Percentiles rank a stretch among this genome's conserved stretches.
Conservation (phyloP, 1,284 basidiomycete species). For the Tylopilus sp. region DNA sequence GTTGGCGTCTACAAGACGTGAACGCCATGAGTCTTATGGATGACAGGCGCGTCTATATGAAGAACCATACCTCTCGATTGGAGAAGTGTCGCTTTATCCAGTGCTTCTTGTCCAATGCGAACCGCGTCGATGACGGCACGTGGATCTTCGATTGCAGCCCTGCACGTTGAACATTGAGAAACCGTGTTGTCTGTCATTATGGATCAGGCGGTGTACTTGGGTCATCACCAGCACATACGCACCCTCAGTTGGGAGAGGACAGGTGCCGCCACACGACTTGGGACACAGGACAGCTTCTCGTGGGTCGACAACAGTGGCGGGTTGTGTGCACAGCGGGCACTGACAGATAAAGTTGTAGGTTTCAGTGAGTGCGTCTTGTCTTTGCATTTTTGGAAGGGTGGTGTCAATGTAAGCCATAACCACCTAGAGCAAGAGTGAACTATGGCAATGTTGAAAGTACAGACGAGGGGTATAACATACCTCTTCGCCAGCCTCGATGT, state of each 20-base stretch:
- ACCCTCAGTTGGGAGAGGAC: conserved; percentile 57
- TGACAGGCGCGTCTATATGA: neutral
- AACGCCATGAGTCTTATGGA: neutral
- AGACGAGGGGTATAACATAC: conserved; percentile 36
- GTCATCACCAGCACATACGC: conserved; percentile 17
- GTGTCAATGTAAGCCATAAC: conserved; percentile 84
- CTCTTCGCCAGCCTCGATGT: conserved; percentile 66
- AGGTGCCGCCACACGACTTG: conserved; percentile 57
- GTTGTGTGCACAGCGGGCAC: conserved; percentile 56
- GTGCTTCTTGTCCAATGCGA: conserved; percentile 60
- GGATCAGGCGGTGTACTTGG: neutral
- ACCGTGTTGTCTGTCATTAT: conserved; percentile 39
- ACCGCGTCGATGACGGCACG: conserved; percentile 56
- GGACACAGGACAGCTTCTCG: conserved; percentile 67
- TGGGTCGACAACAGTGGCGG: conserved; percentile 47
- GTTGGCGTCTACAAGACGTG: conserved; percentile 42
- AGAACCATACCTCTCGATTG: conserved; percentile 48
- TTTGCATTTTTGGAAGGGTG: conserved; percentile 55
- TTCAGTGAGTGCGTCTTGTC: conserved; percentile 58
- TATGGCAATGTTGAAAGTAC: conserved; percentile 1
- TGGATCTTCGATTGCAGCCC: conserved; percentile 43
- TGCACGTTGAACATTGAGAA: conserved; percentile 59
- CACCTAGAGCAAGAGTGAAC: conserved; percentile 35
- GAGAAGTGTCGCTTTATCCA: conserved; percentile 63
- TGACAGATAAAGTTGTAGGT: conserved; percentile 79